phyloP scores from a whole-genome alignment of 169 alveolate genomes.

The Cryptosporidium parvum region DNA sequence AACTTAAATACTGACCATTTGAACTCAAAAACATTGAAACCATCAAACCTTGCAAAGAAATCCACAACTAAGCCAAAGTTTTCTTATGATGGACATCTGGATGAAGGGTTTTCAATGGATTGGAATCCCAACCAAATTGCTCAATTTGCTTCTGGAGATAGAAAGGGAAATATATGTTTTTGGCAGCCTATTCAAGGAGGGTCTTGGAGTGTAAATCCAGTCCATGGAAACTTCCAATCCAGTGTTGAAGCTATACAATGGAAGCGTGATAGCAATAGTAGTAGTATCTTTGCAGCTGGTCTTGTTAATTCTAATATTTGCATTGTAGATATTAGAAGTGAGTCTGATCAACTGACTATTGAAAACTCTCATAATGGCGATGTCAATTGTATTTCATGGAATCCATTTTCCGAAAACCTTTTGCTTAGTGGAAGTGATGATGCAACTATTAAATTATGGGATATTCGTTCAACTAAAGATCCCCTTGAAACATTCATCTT shows the following conservation, averaged over 20 bases:
- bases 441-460: slow-evolving; percentile 58
- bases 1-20: slow-evolving; percentile 14
- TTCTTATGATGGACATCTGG: slow-evolving; percentile 55
- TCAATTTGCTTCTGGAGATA: slow-evolving; percentile 62
- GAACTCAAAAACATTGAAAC: slow-evolving; percentile 15
- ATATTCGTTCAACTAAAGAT: slow-evolving; percentile 30
- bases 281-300: slow-evolving; percentile 66
- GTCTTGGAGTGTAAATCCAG: slow-evolving; percentile 28
- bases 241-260: slow-evolving; percentile 70
- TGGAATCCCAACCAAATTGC: slow-evolving; percentile 67
- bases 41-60: slow-evolving; percentile 44
- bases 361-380: slow-evolving; percentile 60
- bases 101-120: slow-evolving; percentile 74
- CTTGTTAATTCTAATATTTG: slow-evolving; percentile 58
- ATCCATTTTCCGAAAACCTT: slow-evolving; percentile 58
- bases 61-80: slow-evolving; percentile 46
- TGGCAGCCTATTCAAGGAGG: slow-evolving; percentile 73
- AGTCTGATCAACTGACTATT: slow-evolving; percentile 28
- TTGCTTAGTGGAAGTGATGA: slow-evolving; percentile 72
- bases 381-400: slow-evolving; percentile 71
- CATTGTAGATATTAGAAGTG: slow-evolving; percentile 41
- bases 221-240: slow-evolving; percentile 44
- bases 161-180: slow-evolving; percentile 58
- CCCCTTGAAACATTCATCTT: slow-evolving; percentile 30
- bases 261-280: slow-evolving; percentile 22